These are phyloP conservation scores for Aspergillus calidoustus DNA, from an alignment of 2,329 filamentous ascomycete species.

Conservation along the genomic window DNA sequence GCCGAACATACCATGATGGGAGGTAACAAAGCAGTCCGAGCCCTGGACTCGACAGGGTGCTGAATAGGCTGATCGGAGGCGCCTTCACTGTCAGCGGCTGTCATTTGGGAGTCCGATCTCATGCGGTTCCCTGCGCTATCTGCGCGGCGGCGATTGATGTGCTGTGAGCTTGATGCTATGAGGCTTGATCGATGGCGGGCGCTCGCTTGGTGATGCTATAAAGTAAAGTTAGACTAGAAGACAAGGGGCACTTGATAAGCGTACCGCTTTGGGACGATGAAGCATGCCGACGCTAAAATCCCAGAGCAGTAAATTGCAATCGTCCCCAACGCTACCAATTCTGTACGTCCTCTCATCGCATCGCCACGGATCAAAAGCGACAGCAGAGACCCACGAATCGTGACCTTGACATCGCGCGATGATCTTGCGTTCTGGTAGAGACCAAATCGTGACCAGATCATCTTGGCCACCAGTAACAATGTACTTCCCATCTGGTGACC, in stretches of 20 bases:
- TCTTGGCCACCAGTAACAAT: constrained; percentile 95
- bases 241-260: constrained; percentile 40
- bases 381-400: constrained; percentile 90
- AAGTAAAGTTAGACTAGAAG: constrained; percentile 17
- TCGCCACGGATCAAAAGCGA: constrained; percentile 95
- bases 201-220: constrained; percentile 38
- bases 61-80: constrained; percentile 65
- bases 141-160: constrained; percentile 64
- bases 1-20: constrained; percentile 75
- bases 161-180: constrained; percentile 31
- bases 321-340: constrained; percentile 94
- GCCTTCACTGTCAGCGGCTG: constrained; percentile 44
- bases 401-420: constrained; percentile 94
- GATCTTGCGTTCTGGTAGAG: constrained; percentile 77
- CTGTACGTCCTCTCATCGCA: constrained; percentile 95
- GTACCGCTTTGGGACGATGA: constrained; percentile 81
- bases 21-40: constrained; percentile 81
- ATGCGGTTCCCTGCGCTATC: constrained; percentile 64
- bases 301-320: constrained; percentile 89
- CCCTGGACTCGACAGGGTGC: constrained; percentile 83
- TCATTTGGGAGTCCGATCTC: constrained; percentile 72
- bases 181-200: constrained; percentile 46
- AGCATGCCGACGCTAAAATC: constrained; percentile 98
- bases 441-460: constrained; percentile 96
- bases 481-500: constrained; percentile 97